These are phyloP conservation scores for Salix exigua DNA, from an alignment of 345 rosid genomes.

Conservation along the genomic window DNA sequence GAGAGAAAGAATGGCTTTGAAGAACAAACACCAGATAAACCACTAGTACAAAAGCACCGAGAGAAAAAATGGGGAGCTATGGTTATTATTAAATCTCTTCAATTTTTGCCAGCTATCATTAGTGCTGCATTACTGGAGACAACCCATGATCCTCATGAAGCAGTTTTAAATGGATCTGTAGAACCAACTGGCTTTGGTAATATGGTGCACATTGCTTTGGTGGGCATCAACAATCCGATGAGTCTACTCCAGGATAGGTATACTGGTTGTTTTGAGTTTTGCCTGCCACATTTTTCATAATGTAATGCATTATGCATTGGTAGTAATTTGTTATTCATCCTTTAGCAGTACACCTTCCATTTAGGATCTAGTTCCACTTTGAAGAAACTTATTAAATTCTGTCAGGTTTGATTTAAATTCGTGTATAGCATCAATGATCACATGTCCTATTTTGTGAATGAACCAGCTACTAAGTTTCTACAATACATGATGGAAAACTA, in stretches of 20 bases:
- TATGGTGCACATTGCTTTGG: conserved; percentile 97
- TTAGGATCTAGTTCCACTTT: not conserved
- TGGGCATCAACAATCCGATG: conserved; percentile 97
- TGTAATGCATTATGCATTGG: not conserved
- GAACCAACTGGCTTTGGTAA: conserved; percentile 61
- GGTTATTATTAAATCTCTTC: conserved; percentile 95
- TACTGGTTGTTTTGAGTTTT: not conserved
- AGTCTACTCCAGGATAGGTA: conserved; percentile 99
- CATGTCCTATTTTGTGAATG: not conserved
- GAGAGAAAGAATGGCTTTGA: conserved; percentile 60
- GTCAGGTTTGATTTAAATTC: conserved; percentile 1
- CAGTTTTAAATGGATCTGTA: conserved; percentile 31
- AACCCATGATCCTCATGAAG: conserved; percentile 49
- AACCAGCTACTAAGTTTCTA: not conserved
- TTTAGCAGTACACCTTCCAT: not conserved
- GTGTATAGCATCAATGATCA: not conserved
- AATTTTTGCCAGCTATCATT: conserved; percentile 66
- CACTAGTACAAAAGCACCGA: conserved; percentile 61
- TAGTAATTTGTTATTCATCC: not conserved
- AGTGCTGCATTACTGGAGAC: conserved; percentile 80
- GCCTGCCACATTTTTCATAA: not conserved
- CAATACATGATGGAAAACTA: not conserved
- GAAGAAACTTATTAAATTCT: not conserved
- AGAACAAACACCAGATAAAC: conserved; percentile 46
- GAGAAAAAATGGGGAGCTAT: conserved; percentile 95